Evolutionary conservation across 495 filamentous ascomycete genomes (phyloP).

Genomic region (Neurospora sp.): DNA sequence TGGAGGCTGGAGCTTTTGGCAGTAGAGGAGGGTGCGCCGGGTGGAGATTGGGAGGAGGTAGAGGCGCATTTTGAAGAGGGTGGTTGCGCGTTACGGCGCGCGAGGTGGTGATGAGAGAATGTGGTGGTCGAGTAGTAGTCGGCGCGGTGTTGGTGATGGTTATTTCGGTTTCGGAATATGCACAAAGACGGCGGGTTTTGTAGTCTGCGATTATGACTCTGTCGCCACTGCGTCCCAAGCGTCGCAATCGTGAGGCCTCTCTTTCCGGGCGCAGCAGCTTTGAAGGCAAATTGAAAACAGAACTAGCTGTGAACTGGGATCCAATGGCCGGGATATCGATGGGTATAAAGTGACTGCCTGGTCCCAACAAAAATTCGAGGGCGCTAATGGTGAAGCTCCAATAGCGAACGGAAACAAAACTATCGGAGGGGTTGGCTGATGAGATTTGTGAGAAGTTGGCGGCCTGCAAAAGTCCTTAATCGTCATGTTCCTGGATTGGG

Average conservation of each 20-base stretch:
- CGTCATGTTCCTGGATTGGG: neutral
- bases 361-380: neutral
- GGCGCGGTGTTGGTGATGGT: neutral
- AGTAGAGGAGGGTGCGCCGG: conserved; percentile 83
- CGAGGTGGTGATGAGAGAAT: neutral
- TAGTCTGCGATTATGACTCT: neutral
- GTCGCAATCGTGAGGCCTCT: neutral
- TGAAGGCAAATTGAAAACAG: neutral
- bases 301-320: neutral
- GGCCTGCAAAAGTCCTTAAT: neutral
- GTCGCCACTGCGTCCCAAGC: neutral
- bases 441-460: neutral
- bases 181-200: neutral
- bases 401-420: neutral
- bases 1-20: conserved; percentile 54
- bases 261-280: neutral
- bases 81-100: neutral
- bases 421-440: neutral
- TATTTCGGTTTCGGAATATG: neutral
- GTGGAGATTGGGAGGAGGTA: conserved; percentile 94
- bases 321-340: neutral
- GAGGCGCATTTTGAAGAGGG: conserved; percentile 61
- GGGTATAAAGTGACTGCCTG: neutral
- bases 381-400: neutral
- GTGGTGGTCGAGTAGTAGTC: neutral